A percentile compares a stretch with the other conserved stretches of the same genome.
Conservation (phyloP, 495 filamentous ascomycete species). For the Podospora fimiseda region DNA sequence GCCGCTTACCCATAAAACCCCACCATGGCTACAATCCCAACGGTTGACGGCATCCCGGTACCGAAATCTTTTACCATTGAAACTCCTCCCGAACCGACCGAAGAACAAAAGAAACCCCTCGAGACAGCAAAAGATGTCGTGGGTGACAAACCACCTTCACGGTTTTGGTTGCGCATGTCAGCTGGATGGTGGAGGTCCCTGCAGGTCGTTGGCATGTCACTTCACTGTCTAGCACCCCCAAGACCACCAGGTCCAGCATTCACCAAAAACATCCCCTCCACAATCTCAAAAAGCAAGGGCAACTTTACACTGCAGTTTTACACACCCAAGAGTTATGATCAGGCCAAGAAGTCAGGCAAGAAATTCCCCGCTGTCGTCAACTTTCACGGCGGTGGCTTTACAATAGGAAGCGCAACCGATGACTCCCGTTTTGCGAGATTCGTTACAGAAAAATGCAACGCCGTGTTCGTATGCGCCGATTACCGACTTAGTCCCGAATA, state of each 20-base stretch:
- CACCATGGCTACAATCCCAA: constrained; percentile 23
- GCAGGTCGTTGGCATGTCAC: constrained; percentile 72
- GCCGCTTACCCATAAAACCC: neutral
- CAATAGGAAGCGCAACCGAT: constrained; percentile 61
- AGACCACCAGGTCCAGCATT: constrained; percentile 63
- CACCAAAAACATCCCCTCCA: constrained; percentile 54
- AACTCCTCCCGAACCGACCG: neutral
- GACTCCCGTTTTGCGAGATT: constrained; percentile 62
- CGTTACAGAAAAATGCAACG: constrained; percentile 45
- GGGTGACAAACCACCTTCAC: constrained; percentile 36
- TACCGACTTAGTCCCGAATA: constrained; percentile 74
- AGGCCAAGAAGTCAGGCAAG: constrained; percentile 46
- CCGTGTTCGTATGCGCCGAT: constrained; percentile 61
- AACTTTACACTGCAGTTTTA: constrained; percentile 73
- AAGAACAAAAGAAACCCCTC: constrained; percentile 14
- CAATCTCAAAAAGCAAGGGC: constrained; percentile 48
- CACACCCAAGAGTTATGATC: constrained; percentile 57
- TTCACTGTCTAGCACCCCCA: constrained; percentile 64
- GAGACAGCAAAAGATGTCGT: constrained; percentile 35
- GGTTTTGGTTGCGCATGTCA: constrained; percentile 65
- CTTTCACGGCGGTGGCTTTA: constrained; percentile 71
- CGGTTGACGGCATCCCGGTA: constrained; percentile 34
- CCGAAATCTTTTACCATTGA: constrained; percentile 14
- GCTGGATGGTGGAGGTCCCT: constrained; percentile 70
- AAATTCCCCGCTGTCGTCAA: constrained; percentile 62